phyloP scores from a whole-genome alignment of 106 monocot species.

The Posidonia australis region DNA sequence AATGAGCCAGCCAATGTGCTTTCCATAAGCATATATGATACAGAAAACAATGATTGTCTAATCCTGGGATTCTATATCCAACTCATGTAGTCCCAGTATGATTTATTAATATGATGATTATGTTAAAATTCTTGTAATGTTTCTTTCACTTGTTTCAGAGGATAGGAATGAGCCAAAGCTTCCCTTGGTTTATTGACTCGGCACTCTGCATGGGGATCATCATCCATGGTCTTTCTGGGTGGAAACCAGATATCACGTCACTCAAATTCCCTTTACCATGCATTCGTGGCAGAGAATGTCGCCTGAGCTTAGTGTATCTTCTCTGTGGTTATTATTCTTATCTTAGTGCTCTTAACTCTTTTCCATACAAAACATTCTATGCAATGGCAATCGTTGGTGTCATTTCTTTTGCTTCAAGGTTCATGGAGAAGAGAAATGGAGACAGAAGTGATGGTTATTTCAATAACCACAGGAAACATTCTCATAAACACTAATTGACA shows the following conservation, averaged over 20 bases:
- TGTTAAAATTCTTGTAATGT: background rate
- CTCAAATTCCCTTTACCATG: constrained; percentile 32
- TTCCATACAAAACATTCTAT: constrained; percentile 61
- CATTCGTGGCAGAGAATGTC: constrained; percentile 16
- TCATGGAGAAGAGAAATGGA: constrained; percentile 32
- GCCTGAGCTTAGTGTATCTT: constrained; percentile 55
- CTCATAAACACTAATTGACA: constrained; percentile 47
- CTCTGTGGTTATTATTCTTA: constrained; percentile 70
- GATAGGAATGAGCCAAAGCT: constrained; percentile 61
- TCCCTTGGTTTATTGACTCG: constrained; percentile 70
- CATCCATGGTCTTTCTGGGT: constrained; percentile 70
- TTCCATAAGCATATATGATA: no score
- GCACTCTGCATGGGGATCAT: constrained; percentile 57
- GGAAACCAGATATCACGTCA: constrained; percentile 34
- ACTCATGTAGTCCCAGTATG: background rate
- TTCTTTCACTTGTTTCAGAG: constrained; percentile 34
- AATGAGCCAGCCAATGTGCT: no score
- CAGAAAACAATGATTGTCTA: no score
- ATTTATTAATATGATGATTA: background rate
- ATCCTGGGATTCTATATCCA: no score
- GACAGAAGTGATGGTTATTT: constrained; percentile 28
- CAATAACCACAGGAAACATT: constrained; percentile 53
- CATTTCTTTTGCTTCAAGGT: constrained; percentile 38
- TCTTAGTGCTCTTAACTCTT: constrained; percentile 33
- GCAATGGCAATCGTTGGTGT: constrained; percentile 55